These are phyloP conservation scores for Anisodus tanguticus DNA, from an alignment of 257 asterid genomes.

Conservation along the genomic window DNA sequence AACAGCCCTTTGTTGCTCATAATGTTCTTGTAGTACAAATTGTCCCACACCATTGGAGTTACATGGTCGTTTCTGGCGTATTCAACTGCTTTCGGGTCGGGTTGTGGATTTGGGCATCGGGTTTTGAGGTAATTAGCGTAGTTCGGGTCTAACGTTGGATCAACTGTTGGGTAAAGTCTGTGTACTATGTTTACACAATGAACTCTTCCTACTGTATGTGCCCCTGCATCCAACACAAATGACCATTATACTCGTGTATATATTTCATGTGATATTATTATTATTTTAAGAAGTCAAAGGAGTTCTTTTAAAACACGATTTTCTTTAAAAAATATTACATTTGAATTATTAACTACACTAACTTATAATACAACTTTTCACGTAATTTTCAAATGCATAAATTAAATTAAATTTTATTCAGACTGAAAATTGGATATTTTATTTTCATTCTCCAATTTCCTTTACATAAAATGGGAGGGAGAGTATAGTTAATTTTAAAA, in stretches of 20 bases:
- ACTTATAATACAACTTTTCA: neutral
- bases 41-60: constrained; percentile 73
- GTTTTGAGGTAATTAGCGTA: constrained; percentile 62
- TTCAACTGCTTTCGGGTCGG: constrained; percentile 57
- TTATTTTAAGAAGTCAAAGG: neutral
- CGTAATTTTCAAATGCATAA: no score
- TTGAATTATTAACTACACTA: neutral
- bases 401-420: no score
- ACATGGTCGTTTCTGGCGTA: constrained; percentile 62
- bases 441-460: no score
- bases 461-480: no score
- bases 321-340: neutral
- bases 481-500: no score
- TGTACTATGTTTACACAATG: constrained; percentile 71
- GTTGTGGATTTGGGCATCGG: constrained; percentile 64
- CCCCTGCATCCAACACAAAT: constrained; percentile 45
- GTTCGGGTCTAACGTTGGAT: constrained; percentile 58
- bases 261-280: no score
- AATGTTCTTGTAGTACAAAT: constrained; percentile 68
- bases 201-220: constrained; percentile 81
- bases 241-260: no score
- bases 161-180: constrained; percentile 69
- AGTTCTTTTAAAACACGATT: neutral
- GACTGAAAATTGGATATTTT: no score
- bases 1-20: constrained; percentile 59